Base-by-base conservation (phyloP, 1,284 basidiomycete species). In the Ustilago trichophora region DNA sequence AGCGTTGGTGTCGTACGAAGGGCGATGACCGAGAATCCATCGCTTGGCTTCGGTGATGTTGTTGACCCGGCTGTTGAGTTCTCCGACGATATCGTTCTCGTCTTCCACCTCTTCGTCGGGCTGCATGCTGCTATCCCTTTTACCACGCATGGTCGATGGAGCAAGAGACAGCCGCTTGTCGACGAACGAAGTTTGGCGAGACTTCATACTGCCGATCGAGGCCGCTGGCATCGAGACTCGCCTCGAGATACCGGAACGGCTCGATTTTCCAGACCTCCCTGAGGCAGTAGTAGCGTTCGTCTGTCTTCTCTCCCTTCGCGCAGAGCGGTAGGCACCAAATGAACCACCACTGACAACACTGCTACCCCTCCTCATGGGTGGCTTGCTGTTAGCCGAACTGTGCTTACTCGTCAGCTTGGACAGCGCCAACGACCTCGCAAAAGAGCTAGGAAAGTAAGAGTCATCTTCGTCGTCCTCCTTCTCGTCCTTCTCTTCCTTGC, bases 41-140 rank as follows among this genome's bases (percentile, higher is more conserved):
- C 35, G 41, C 37, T 52, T 63, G 11, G 59, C 59, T 21, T 63
- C 54, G 7, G 38, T 29, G 21, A 56, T 44, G 29, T 63, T 49
- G 44, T 50, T 36, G 15, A 56, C 52, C 22, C 44, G 53, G 21
- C 21, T 32, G 18, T 56, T 16, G 27, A 56, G 12, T 27, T 63
- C 59, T 12, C n/a, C 25, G 25, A 52, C 38, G 8, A 56, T 19
- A 24, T 52, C 53, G 31, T 40, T 24, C 18, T 63, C 43, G 38
- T 47, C 34, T 15, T 48, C 53, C 4, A 36, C 46, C 4, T 40
- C 45, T n/a, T 22, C n/a, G 42, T 53, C 51, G 13, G 32, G 40
- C 16, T 50, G 41, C 42, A 54, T n/a, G 21, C 36, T 37, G 26
- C 34, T 41, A 11, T 45, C 19, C 3, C 11, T 32, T 5, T 34